Base-by-base conservation (phyloP, 108 stramenopile genomes). In the Nitzschia inconspicua region DNA sequence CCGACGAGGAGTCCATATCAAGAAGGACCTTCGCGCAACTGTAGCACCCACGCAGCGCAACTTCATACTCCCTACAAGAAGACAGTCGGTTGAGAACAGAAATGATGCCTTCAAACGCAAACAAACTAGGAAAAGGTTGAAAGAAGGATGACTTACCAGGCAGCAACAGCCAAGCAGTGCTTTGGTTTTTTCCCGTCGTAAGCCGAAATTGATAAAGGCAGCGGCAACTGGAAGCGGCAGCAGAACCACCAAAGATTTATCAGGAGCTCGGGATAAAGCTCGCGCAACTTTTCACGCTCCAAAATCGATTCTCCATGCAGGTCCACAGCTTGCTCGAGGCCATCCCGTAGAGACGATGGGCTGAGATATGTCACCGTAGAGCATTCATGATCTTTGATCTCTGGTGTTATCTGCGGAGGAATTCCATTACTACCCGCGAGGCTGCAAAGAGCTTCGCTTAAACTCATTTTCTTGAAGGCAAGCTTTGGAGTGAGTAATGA, bases 201-300 rank as follows among this genome's bases (percentile, higher is more conserved):
- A 13, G 56, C 26, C 31, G 43, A 50, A 27, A 85, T 68, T 0
- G 84, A 47, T 10, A 92, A 73, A n/a, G 91, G 86, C 16, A 93
- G 47, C 24, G 91, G 91, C 22, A 93, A 57, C 5, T 85, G 83
- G 61, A 89, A 93, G 40, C 91, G 70, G 34, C 85, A 83, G 44
- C 78, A 85, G 48, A 79, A 89, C 91, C 91, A 93, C 88, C 87
- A 93, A 44, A 93, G 66, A 54, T 93, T 93, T 63, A 81, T 89
- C 34, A 84, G 89, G 22, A 85, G 34, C 30, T 81, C 79, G 3
- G 91, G 86, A 44, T 93, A 74, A 16, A 78, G 47, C 36, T 69
- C 54, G 28, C 76, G 60, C 19, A 93, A 63, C 16, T 63, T 56
- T 4, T 89, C 88, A 25, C 91, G 62, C 19, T 76, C 60, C n/a